Evolutionary conservation across 441 rosid genomes (phyloP).

Genomic region (Erysimum cheiri): DNA sequence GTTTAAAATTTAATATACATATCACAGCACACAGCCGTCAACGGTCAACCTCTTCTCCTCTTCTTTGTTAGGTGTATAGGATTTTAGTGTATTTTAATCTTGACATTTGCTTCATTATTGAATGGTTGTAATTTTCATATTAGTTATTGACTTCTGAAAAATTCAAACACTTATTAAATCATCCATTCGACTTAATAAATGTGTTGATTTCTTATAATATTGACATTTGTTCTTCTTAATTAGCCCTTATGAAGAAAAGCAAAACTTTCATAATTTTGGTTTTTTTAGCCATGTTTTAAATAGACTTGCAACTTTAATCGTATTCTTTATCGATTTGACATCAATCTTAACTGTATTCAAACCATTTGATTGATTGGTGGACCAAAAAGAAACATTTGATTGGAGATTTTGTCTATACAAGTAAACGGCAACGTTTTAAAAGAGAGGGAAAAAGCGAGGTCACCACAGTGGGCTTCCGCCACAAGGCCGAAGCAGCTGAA

Average conservation of each 20-base stretch:
- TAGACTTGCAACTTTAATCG: no score
- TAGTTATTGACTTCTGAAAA: background rate
- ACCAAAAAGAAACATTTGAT: background rate
- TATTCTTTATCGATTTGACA: no score
- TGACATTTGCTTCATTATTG: no score
- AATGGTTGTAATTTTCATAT: no score
- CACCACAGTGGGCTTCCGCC: background rate
- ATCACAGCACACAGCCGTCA: no score
- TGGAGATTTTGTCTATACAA: background rate
- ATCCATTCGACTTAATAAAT: background rate
- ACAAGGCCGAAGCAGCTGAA: background rate
- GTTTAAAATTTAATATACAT: no score
- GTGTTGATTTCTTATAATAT: background rate
- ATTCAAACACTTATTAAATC: no score
- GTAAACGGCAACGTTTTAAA: constrained; percentile 9
- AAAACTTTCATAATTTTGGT: no score
- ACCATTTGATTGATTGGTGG: no score
- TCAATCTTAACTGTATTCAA: no score
- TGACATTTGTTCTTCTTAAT: background rate
- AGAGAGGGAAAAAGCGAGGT: constrained; percentile 11
- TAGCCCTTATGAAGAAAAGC: background rate
- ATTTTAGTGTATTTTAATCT: background rate
- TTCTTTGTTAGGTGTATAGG: background rate
- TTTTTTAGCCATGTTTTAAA: background rate
- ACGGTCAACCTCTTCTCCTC: background rate